Evolutionary conservation across 306 rosid species (phyloP).

Genomic region (Inga oerstediana): DNA sequence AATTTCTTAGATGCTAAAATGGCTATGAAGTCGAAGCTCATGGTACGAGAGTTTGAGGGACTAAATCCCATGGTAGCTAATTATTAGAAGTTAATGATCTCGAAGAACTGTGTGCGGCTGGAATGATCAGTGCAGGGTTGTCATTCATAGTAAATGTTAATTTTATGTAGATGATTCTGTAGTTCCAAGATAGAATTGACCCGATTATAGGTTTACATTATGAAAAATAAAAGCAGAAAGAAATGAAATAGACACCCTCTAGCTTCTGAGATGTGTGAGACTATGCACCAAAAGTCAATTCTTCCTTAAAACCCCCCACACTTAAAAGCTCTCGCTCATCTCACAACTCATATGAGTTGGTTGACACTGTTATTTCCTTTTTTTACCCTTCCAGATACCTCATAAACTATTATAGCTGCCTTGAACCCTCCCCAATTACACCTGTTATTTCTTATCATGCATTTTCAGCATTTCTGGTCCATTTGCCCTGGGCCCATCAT

Average conservation of each 20-base stretch:
- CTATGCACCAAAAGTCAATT: neutral
- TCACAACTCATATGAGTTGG: neutral
- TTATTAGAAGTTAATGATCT: neutral
- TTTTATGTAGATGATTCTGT: neutral
- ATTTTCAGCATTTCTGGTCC: neutral
- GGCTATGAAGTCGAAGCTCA: neutral
- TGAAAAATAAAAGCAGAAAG: neutral
- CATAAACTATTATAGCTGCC: neutral
- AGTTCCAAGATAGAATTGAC: neutral
- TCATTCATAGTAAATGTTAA: neutral
- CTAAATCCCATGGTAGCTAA: neutral
- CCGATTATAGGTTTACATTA: neutral
- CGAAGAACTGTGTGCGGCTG: neutral
- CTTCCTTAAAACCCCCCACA: neutral
- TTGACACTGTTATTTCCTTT: neutral
- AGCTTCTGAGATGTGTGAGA: neutral
- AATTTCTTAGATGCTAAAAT: neutral
- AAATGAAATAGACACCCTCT: neutral
- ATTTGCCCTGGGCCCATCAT: neutral
- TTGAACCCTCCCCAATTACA: neutral
- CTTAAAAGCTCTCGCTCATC: neutral
- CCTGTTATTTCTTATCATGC: neutral
- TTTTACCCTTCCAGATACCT: neutral
- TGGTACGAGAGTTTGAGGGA: neutral
- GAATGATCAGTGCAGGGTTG: neutral